phyloP scores from a whole-genome alignment of 1,284 basidiomycete species.

The Flammula alnicola region DNA sequence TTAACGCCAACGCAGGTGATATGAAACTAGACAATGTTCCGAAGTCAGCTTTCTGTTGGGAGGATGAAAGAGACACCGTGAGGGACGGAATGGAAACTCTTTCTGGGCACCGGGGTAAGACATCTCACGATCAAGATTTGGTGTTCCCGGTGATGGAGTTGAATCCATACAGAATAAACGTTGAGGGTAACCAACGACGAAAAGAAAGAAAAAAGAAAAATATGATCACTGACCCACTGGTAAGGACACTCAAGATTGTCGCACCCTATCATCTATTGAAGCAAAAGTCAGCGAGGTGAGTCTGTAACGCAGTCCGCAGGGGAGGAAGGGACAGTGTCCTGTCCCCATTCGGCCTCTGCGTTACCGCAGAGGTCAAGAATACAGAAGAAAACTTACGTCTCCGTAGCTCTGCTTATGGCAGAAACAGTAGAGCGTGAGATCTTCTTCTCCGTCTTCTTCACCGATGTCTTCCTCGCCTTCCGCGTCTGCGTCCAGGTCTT shows the following conservation, averaged over 20 bases:
- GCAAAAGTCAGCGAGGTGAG: conserved; percentile 7
- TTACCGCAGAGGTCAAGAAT: conserved; percentile 1
- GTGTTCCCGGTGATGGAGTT: no score
- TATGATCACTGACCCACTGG: conserved; percentile 76
- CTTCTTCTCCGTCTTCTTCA: conserved; percentile 52
- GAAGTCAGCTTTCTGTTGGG: neutral
- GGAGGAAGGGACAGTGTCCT: neutral
- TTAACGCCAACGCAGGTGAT: conserved; percentile 64
- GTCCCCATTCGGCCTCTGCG: no score
- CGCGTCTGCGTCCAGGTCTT: conserved; percentile 46
- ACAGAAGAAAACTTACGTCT: conserved; percentile 47
- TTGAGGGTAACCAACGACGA: neutral
- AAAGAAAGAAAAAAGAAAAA: neutral
- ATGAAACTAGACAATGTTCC: conserved; percentile 51
- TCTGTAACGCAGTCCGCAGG: neutral
- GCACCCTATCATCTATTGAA: conserved; percentile 69
- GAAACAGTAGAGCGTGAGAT: conserved; percentile 66
- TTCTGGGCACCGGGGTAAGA: no score
- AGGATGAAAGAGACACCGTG: neutral
- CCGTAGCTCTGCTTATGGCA: conserved; percentile 70
- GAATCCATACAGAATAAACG: neutral
- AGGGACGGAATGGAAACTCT: no score
- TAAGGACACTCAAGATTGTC: conserved; percentile 70
- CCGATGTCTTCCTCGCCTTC: conserved; percentile 52
- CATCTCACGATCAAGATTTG: no score